phyloP scores from a whole-genome alignment of 2,329 filamentous ascomycete species.

The Paradendryphiella salina region DNA sequence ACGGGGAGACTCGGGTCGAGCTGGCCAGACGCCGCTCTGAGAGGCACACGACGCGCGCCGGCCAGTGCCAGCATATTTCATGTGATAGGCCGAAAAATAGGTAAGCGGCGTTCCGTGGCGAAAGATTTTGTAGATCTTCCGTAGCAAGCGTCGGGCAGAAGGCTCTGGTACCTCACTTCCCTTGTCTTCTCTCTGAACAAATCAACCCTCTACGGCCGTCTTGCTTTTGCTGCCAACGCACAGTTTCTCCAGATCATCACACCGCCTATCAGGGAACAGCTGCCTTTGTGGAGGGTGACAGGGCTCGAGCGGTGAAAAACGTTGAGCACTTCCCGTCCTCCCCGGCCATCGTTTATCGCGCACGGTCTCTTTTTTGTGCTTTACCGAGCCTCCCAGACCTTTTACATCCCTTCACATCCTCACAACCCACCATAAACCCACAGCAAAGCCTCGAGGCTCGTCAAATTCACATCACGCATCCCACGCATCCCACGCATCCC shows the following conservation, averaged over 20 bases:
- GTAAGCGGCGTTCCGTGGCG: slow-evolving; percentile 9
- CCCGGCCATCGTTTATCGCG: slow-evolving; percentile 22
- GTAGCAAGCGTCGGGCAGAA: background rate
- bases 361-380: slow-evolving; percentile 23
- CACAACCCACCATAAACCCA: slow-evolving; percentile 11
- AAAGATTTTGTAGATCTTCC: slow-evolving; percentile 13
- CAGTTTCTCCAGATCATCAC: slow-evolving; percentile 2
- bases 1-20: slow-evolving; percentile 23
- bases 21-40: slow-evolving; percentile 4
- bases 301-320: slow-evolving; percentile 18
- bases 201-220: background rate
- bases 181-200: slow-evolving; percentile 2
- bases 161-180: slow-evolving; percentile 3
- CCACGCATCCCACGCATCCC: background rate
- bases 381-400: slow-evolving; percentile 21
- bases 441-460: slow-evolving; percentile 11
- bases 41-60: slow-evolving; percentile 17
- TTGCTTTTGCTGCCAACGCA: slow-evolving; percentile 9
- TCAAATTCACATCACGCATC: background rate
- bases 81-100: slow-evolving; percentile 14
- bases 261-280: slow-evolving; percentile 4
- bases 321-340: slow-evolving; percentile 18
- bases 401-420: slow-evolving; percentile 16
- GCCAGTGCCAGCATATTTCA: slow-evolving; percentile 2
- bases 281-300: slow-evolving; percentile 1